Evolutionary conservation across 1,284 basidiomycete species (phyloP).

Genomic region (Cutaneotrichosporon cutaneum): DNA sequence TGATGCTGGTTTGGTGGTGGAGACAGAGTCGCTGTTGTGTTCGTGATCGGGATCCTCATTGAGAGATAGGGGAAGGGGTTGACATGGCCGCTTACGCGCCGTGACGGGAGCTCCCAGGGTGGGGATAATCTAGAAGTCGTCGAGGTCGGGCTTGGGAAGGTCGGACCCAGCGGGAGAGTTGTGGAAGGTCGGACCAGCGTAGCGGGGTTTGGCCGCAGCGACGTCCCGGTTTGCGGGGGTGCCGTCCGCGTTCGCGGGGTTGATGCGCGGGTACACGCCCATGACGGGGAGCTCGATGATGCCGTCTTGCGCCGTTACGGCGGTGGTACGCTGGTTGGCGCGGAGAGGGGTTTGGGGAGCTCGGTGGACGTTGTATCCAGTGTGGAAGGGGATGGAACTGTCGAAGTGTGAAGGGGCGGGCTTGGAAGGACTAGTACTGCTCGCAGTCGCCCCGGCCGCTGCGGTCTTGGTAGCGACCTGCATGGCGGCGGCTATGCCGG

Average conservation of each 20-base stretch:
- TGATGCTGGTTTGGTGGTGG: background rate
- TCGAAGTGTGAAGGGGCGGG: slow-evolving; percentile 31
- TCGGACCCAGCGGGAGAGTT: slow-evolving; percentile 46
- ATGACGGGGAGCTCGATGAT: slow-evolving; percentile 24
- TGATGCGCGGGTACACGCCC: slow-evolving; percentile 45
- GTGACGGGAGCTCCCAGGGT: background rate
- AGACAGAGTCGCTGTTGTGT: background rate
- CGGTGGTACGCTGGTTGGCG: slow-evolving; percentile 12
- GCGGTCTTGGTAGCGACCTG: background rate
- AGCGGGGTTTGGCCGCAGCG: slow-evolving; percentile 34
- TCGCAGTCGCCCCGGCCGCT: slow-evolving; percentile 2
- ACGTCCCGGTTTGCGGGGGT: background rate
- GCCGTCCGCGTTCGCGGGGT: slow-evolving; percentile 13
- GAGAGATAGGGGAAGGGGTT: background rate
- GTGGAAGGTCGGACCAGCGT: slow-evolving; percentile 52
- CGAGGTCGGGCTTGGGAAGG: slow-evolving; percentile 48
- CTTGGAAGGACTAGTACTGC: slow-evolving; percentile 5
- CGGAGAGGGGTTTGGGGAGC: slow-evolving; percentile 48
- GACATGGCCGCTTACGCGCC: background rate
- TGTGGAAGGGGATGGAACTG: slow-evolving; percentile 35
- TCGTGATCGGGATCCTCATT: background rate
- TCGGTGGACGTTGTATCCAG: slow-evolving; percentile 44
- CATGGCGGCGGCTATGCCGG: slow-evolving; percentile 17
- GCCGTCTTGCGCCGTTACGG: background rate
- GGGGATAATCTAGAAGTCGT: slow-evolving; percentile 39